Base-by-base conservation (phyloP, 805 yeast genomes). In the Metschnikowia borealis region DNA sequence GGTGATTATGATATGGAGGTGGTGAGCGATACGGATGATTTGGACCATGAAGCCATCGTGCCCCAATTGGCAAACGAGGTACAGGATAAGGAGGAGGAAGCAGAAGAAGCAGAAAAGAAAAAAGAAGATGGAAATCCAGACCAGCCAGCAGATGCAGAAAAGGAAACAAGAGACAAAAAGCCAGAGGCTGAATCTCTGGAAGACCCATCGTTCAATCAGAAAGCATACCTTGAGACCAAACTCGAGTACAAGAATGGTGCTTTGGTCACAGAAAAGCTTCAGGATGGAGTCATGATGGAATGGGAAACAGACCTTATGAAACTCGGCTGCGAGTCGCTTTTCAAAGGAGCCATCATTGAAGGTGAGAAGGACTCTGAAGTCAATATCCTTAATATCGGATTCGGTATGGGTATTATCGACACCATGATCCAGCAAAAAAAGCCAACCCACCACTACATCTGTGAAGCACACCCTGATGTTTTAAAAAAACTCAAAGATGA, bases 391-490 rank as follows among this genome's bases (percentile, higher is more conserved):
- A 91, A 91, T 61, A 87, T 91, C 37, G 98, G 98, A 0, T 91
- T 92, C 64, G 98, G 98, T 2, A 89, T 91, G 97, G 98, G 98
- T 2, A 92, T 91, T 48, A 90, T 91, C 48, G 98, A 91, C 64
- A 70, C 81, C 1, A 81, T 84, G 78, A 87, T 91, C 52, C 64
- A 63, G 13, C 58, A 54, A 15, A 69, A 67, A 40, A 60, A 59
- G 17, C 92, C 91, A 20, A 72, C 81, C 3, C 79, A 76, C 54
- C 98, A 91, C 64, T 91, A 89, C 66, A 92, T 91, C 38, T 84
- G 89, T 52, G 98, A 91, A 66, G 97, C 97, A 0, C 98, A 91
- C 63, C 97, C 97, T 1, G 96, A 88, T 57, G 98, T 91, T 10
- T 68, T 92, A 33, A 65, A 66, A 0, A 84, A 87, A 59, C 69